Percentiles rank a stretch among this genome's conserved stretches.
Evolutionary conservation across 495 filamentous ascomycete genomes (phyloP).

Genomic region (Ramalina peruviana): DNA sequence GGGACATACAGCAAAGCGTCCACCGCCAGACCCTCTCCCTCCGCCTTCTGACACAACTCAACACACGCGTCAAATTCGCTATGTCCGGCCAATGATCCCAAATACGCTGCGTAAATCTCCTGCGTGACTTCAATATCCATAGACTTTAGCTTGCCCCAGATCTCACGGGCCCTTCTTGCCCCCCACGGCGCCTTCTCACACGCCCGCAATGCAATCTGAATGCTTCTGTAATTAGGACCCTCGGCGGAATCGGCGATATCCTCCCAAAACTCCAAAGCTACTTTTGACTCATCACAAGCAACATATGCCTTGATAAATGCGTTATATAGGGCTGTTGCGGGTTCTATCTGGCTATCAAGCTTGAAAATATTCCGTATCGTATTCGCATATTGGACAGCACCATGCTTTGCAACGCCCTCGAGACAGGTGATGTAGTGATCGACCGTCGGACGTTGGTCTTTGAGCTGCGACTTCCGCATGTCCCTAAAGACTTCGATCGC

Average conservation of each 20-base stretch:
- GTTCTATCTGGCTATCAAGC: constrained; percentile 65
- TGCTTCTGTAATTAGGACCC: constrained; percentile 65
- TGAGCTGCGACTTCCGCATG: constrained; percentile 57
- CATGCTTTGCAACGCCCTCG: constrained; percentile 51
- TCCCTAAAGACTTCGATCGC: constrained; percentile 75
- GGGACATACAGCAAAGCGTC: constrained; percentile 56
- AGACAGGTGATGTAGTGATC: constrained; percentile 68
- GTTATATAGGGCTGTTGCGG: constrained; percentile 63
- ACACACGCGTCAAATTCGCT: constrained; percentile 50
- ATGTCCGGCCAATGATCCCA: constrained; percentile 58
- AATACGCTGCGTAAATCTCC: constrained; percentile 57
- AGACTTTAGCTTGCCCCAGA: constrained; percentile 58
- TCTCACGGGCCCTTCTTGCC: constrained; percentile 47
- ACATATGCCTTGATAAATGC: constrained; percentile 76
- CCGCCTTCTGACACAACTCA: constrained; percentile 46
- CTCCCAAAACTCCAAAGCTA: constrained; percentile 65
- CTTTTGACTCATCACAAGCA: constrained; percentile 44
- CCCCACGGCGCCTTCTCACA: constrained; percentile 55
- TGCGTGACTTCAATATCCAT: constrained; percentile 66
- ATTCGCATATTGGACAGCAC: constrained; percentile 49
- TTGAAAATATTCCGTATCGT: constrained; percentile 84
- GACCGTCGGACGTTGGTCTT: constrained; percentile 42
- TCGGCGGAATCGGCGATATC: constrained; percentile 64
- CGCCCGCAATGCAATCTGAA: constrained; percentile 62
- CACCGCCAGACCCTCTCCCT: constrained; percentile 48